Evolutionary conservation across 129 eudicot species (phyloP).

Genomic region (Tagetes patula): DNA sequence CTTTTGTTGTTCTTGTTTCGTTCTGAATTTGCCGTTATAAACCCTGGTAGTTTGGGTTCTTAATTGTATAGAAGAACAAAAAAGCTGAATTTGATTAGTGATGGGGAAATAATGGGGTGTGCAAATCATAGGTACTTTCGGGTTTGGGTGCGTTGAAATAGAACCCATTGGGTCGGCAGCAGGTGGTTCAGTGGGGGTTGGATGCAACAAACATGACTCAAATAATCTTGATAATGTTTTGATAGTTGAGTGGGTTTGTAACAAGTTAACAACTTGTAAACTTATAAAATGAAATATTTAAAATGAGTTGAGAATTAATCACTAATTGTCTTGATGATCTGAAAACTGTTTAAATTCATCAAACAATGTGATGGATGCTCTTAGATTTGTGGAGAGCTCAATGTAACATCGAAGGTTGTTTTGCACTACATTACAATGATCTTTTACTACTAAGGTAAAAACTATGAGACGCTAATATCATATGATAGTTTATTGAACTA

Average conservation of each 20-base stretch:
- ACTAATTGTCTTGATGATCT: no score
- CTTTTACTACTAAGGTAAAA: no score
- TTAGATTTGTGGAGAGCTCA: no score
- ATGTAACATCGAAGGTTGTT: no score
- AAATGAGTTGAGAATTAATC: no score
- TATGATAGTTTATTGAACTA: no score
- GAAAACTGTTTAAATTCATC: no score
- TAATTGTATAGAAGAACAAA: constrained; percentile 10
- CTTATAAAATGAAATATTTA: no score
- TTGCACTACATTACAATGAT: no score
- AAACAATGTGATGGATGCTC: no score
- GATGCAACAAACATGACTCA: background rate
- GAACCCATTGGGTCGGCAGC: background rate
- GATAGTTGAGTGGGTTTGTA: background rate
- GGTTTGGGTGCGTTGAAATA: background rate
- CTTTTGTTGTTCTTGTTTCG: constrained; percentile 1
- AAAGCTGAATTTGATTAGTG: background rate
- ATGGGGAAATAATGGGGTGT: background rate
- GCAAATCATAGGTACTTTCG: background rate
- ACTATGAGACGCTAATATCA: no score
- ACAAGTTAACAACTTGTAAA: background rate
- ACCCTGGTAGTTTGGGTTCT: constrained; percentile 6
- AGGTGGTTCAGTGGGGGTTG: background rate
- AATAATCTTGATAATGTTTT: background rate
- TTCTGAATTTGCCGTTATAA: constrained; percentile 5